phyloP scores from a whole-genome alignment of 805 yeast genomes.

The Pichia membranifaciens region DNA sequence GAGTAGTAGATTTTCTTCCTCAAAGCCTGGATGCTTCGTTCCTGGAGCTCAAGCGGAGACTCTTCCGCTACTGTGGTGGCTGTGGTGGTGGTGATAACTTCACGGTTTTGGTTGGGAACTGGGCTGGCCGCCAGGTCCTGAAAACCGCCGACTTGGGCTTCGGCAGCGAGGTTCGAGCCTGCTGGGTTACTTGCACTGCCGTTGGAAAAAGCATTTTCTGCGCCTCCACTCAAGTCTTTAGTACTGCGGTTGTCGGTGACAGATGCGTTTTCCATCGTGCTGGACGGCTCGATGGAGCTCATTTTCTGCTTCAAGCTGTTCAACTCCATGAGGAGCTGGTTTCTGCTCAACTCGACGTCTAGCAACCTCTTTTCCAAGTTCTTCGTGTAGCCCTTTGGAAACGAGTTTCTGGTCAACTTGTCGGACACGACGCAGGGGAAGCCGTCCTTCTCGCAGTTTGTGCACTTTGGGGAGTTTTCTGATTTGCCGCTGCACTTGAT shows the following conservation, averaged over 20 bases:
- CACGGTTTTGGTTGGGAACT: not conserved
- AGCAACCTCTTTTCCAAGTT: slow-evolving; percentile 59
- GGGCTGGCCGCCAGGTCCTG: too few species aligned
- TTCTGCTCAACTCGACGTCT: slow-evolving; percentile 52
- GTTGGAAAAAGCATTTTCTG: not conserved
- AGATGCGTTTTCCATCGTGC: not conserved
- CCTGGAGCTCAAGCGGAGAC: not conserved
- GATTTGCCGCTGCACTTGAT: slow-evolving; percentile 69
- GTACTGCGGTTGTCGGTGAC: not conserved
- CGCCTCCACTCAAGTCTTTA: too few species aligned
- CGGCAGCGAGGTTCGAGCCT: too few species aligned
- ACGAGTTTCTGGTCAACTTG: slow-evolving; percentile 67
- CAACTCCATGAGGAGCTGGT: slow-evolving; percentile 33
- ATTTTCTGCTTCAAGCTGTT: slow-evolving; percentile 22
- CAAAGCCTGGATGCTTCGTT: not conserved
- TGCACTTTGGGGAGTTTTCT: slow-evolving; percentile 46
- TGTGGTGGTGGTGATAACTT: not conserved
- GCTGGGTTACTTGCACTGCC: too few species aligned
- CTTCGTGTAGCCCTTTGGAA: slow-evolving; percentile 78
- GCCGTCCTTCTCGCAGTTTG: slow-evolving; percentile 59
- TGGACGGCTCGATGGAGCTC: not conserved
- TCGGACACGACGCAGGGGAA: slow-evolving; percentile 69
- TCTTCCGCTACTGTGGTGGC: too few species aligned
- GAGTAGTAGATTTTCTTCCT: slow-evolving; percentile 1
- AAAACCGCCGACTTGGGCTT: too few species aligned